These are phyloP conservation scores for Cladobotryum protrusum DNA, from an alignment of 2,329 filamentous ascomycete species.

Conservation along the genomic window DNA sequence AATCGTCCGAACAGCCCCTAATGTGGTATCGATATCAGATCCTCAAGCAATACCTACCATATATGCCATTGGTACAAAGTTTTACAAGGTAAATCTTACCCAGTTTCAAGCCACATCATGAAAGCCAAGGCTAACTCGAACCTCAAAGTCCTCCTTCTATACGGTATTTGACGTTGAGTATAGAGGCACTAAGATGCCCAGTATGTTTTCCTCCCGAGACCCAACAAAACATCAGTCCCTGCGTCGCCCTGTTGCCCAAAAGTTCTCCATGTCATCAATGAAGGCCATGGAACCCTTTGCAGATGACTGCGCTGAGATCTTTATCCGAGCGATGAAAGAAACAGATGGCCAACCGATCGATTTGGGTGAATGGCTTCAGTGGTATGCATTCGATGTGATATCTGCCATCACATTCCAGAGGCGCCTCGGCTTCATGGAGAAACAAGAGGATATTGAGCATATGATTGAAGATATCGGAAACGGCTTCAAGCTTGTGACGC, in stretches of 20 bases:
- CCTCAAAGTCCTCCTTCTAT: slow-evolving; percentile 66
- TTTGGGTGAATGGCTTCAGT: slow-evolving; percentile 54
- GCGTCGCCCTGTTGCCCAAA: slow-evolving; percentile 66
- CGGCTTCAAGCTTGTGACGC: slow-evolving; percentile 10
- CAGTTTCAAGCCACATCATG: fast-evolving
- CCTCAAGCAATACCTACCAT: slow-evolving; percentile 68
- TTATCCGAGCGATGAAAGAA: slow-evolving; percentile 56
- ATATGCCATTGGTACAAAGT: slow-evolving; percentile 77
- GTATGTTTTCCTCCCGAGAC: slow-evolving; percentile 70
- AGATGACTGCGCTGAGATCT: slow-evolving; percentile 65
- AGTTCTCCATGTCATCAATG: slow-evolving; percentile 70
- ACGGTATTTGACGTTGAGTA: slow-evolving; percentile 69
- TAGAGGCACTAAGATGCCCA: slow-evolving; percentile 57
- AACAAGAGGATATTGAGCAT: slow-evolving; percentile 54
- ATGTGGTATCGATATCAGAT: slow-evolving; percentile 65
- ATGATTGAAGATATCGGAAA: slow-evolving; percentile 36
- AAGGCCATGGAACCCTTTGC: slow-evolving; percentile 77
- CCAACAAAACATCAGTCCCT: slow-evolving; percentile 71
- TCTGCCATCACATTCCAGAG: slow-evolving; percentile 56
- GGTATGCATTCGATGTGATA: slow-evolving; percentile 60
- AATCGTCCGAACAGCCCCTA: slow-evolving; percentile 69
- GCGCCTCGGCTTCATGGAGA: slow-evolving; percentile 55
- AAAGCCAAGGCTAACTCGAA: slow-evolving; percentile 50
- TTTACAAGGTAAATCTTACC: slow-evolving; percentile 56
- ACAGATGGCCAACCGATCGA: slow-evolving; percentile 35